These are phyloP conservation scores for Penicillium roqueforti DNA, from an alignment of 495 filamentous ascomycete genomes.

Conservation along the genomic window DNA sequence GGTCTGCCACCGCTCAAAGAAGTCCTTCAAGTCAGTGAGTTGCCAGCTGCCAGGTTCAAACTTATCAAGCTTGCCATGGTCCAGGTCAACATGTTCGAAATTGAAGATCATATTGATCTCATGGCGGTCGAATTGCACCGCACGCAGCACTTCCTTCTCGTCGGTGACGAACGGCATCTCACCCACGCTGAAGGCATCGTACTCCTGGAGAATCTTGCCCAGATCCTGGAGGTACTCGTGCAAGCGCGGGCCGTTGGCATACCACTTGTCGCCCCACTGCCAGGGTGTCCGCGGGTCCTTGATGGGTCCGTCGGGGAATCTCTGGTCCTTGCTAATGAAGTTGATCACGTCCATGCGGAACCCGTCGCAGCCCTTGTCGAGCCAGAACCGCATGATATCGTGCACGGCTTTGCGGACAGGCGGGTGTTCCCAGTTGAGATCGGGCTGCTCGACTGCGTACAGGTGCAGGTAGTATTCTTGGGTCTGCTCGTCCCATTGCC, in stretches of 20 bases:
- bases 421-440: constrained; percentile 71
- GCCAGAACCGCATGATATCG: constrained; percentile 67
- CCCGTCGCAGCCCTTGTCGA: constrained; percentile 61
- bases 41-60: constrained; percentile 50
- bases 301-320: constrained; percentile 58
- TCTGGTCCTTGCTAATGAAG: constrained; percentile 59
- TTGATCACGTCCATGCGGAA: constrained; percentile 70
- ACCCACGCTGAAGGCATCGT: constrained; percentile 66
- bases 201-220: constrained; percentile 60
- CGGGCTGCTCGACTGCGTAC: constrained; percentile 61
- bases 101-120: constrained; percentile 77
- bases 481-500: constrained; percentile 61
- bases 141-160: constrained; percentile 55
- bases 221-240: constrained; percentile 63
- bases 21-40: constrained; percentile 53
- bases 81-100: constrained; percentile 61
- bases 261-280: constrained; percentile 54
- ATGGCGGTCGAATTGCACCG: constrained; percentile 52
- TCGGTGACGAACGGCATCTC: constrained; percentile 62
- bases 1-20: constrained; percentile 60
- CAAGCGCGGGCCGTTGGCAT: constrained; percentile 60
- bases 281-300: constrained; percentile 44
- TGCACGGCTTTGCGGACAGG: constrained; percentile 60
- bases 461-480: constrained; percentile 69
- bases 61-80: constrained; percentile 49